Evolutionary conservation across 225 moss, liverwort and hornwort species (phyloP), one percentile per base, ranked within the genome.

Genomic region (Sphagnum contortum): DNA sequence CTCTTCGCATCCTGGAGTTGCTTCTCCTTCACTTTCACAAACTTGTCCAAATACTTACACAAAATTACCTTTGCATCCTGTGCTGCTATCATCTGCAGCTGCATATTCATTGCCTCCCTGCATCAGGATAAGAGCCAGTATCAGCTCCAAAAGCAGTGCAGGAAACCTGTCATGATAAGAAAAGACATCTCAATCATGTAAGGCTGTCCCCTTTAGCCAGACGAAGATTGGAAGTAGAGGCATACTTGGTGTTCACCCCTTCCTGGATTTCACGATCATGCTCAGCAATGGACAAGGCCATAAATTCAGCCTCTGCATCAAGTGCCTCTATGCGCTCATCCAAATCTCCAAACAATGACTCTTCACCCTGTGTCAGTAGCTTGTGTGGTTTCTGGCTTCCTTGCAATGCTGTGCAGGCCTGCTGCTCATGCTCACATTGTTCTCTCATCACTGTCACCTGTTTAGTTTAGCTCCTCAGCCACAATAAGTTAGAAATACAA

Each of bases 281-380:
- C 66, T 92, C 81, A 66, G 72, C 79, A 69, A 89, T 88, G 10
- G 89, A 83, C 69, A 83, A 71, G n/a, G 78, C 60, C 65, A 89
- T 70, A 58, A 87, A 92, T 54, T 92, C 80, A 44, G 72, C 89
- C 47, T 92, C 80, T 68, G 85, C 92, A 76, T 92, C 89, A 57
- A 89, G 75, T 64, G 87, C 83, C 71, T 92, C 89, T 78, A 89
- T 92, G 8, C 81, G 76, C 64, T 92, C 92, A 72, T 92, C 89
- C 44, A 92, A 55, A 57, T 86, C 80, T 66, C 85, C 81, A 73
- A 86, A 52, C 52, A 52, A 9, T 9, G 52, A 77, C 13, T 83
- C 89, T 59, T 88, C 72, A 0, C 66, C 79, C 62, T 75, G 72
- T 45, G 69, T 81, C 58, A 86, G 65, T 4, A 81, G 65, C 64